These are phyloP conservation scores for Arctium minus DNA, from an alignment of 129 eudicot genomes.

Conservation along the genomic window DNA sequence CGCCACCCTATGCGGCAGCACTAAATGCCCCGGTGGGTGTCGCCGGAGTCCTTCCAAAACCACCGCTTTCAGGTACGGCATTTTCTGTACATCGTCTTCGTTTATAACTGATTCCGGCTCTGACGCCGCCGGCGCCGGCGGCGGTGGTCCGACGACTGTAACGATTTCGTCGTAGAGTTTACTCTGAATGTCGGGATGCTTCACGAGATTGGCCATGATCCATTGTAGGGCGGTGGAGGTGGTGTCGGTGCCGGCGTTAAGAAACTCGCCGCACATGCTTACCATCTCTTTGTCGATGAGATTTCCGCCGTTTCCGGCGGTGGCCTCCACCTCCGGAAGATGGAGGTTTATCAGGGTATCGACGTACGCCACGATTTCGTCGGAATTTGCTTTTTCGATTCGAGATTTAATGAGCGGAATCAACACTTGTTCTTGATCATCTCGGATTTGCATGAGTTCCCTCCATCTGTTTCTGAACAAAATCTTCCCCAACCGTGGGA, in stretches of 20 bases:
- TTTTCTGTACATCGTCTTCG: slow-evolving; percentile 42
- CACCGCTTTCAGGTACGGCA: slow-evolving; percentile 59
- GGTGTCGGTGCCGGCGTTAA: slow-evolving; percentile 57
- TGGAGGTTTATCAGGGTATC: slow-evolving; percentile 41
- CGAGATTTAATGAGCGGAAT: slow-evolving; percentile 43
- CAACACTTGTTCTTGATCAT: slow-evolving; percentile 26
- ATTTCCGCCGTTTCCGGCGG: slow-evolving; percentile 14
- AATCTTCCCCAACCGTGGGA: slow-evolving; percentile 43
- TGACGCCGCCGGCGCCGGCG: neutral
- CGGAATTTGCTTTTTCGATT: neutral
- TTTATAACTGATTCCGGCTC: slow-evolving; percentile 15
- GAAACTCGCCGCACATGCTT: slow-evolving; percentile 47
- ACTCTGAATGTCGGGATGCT: slow-evolving; percentile 47
- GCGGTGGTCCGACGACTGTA: slow-evolving; percentile 30
- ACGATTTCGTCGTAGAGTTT: slow-evolving; percentile 59
- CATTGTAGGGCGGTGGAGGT: slow-evolving; percentile 61
- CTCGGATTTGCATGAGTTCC: slow-evolving; percentile 23
- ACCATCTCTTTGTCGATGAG: slow-evolving; percentile 46
- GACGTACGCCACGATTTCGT: slow-evolving; percentile 47
- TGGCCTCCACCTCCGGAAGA: slow-evolving; percentile 31
- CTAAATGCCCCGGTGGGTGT: slow-evolving; percentile 61
- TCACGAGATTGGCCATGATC: slow-evolving; percentile 73
- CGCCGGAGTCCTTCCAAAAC: slow-evolving; percentile 52
- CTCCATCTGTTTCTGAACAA: slow-evolving; percentile 51
- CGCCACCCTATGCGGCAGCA: slow-evolving; percentile 39